phyloP scores from a whole-genome alignment of 2,329 filamentous ascomycete species.

The Talaromyces sp. region DNA sequence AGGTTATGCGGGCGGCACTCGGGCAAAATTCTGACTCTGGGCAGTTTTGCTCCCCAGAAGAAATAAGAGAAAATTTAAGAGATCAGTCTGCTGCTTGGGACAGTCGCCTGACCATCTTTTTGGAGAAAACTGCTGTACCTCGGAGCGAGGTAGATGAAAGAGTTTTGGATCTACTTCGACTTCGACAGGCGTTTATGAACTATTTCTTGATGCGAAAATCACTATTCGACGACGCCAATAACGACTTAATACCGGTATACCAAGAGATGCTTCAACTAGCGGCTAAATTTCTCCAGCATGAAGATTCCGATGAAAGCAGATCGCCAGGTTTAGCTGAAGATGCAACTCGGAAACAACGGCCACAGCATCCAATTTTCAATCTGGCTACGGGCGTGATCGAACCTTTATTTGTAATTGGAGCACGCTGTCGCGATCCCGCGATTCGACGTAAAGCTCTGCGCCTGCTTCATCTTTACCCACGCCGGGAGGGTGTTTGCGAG shows the following conservation, averaged over 20 bases:
- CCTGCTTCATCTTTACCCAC: constrained; percentile 4
- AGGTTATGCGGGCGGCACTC: neutral
- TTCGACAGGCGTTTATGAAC: neutral
- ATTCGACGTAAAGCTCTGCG: constrained; percentile 6
- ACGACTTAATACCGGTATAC: neutral
- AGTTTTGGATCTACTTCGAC: constrained; percentile 1
- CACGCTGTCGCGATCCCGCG: constrained; percentile 5
- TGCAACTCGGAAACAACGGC: neutral
- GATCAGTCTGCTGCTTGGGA: neutral
- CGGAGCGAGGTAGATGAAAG: neutral
- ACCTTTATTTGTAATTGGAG: neutral
- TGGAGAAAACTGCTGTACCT: neutral
- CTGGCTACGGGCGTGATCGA: constrained; percentile 5
- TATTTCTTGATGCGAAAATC: neutral
- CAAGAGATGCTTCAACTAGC: neutral
- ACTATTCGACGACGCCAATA: neutral
- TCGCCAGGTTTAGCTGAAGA: neutral
- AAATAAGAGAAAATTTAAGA: neutral
- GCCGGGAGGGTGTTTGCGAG: constrained; percentile 9
- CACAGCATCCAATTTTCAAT: constrained; percentile 3
- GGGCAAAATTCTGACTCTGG: neutral
- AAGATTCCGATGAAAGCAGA: neutral
- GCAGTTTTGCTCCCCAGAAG: neutral
- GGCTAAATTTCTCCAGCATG: neutral
- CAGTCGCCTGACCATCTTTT: neutral